Evolutionary conservation across 495 filamentous ascomycete genomes (phyloP).

Genomic region (Friedmanniomyces endolithicus): DNA sequence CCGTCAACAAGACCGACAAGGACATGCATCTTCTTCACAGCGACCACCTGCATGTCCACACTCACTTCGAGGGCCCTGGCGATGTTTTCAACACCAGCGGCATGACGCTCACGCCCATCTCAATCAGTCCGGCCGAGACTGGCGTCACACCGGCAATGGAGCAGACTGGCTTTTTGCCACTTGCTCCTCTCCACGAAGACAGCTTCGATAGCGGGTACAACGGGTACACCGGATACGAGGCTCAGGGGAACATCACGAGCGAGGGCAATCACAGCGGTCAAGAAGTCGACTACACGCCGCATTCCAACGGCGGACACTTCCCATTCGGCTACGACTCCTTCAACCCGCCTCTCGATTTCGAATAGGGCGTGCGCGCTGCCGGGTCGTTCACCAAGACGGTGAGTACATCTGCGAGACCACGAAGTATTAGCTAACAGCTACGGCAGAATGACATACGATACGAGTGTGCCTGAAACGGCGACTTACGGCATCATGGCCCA

Average conservation of each 20-base stretch:
- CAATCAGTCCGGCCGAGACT: background rate
- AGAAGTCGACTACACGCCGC: background rate
- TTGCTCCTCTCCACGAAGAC: background rate
- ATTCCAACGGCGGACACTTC: too few relatives aligned
- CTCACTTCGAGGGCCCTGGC: background rate
- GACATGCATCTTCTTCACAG: background rate
- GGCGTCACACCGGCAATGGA: background rate
- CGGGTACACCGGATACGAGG: background rate
- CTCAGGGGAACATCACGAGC: too few relatives aligned
- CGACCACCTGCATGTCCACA: background rate
- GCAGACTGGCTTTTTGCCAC: background rate
- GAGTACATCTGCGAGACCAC: too few relatives aligned
- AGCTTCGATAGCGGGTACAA: constrained; percentile 1
- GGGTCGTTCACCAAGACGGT: too few relatives aligned
- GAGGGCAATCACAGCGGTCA: background rate
- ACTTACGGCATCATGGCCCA: background rate
- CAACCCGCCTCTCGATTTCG: too few relatives aligned
- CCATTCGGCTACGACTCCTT: background rate
- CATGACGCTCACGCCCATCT: background rate
- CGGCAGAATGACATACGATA: too few relatives aligned
- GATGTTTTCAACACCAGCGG: background rate
- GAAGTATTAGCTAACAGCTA: too few relatives aligned
- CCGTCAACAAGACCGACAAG: background rate
- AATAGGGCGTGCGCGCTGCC: too few relatives aligned
- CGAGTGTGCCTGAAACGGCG: too few relatives aligned